Evolutionary conservation across 805 yeast species (phyloP).

Genomic region (Ogataea henricii): DNA sequence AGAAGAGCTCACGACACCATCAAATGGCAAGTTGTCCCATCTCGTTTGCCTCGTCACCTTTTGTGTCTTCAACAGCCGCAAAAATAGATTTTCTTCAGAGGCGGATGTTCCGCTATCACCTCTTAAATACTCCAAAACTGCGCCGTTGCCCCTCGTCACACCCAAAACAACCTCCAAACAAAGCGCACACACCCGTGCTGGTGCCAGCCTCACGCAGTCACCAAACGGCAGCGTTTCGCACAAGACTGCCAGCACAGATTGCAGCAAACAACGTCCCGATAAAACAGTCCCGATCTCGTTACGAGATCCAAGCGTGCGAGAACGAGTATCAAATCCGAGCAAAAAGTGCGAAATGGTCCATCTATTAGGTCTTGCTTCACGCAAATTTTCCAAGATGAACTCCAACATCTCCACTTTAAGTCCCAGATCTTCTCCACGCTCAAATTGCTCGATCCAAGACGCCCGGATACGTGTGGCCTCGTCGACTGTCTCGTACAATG

Average conservation of each 20-base stretch:
- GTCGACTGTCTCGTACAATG: constrained; percentile 72
- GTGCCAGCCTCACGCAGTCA: constrained; percentile 48
- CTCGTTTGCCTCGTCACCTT: constrained; percentile 53
- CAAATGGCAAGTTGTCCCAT: constrained; percentile 56
- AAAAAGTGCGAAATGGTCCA: constrained; percentile 59
- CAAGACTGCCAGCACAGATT: constrained; percentile 52
- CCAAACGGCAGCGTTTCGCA: constrained; percentile 43
- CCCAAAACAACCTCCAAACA: constrained; percentile 63
- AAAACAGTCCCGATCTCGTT: constrained; percentile 50
- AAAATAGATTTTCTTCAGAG: constrained; percentile 43
- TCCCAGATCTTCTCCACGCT: constrained; percentile 35
- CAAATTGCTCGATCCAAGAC: constrained; percentile 70
- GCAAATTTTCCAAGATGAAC: neutral
- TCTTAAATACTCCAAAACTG: constrained; percentile 39
- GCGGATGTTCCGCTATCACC: constrained; percentile 13
- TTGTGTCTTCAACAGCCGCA: constrained; percentile 51
- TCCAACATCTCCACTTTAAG: constrained; percentile 61
- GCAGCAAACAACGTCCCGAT: constrained; percentile 57
- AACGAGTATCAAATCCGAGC: constrained; percentile 64
- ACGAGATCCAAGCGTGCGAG: constrained; percentile 51
- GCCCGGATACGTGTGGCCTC: constrained; percentile 75
- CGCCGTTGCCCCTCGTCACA: constrained; percentile 44
- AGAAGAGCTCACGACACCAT: constrained; percentile 39
- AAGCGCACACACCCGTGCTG: constrained; percentile 58
- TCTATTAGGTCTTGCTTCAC: neutral